Evolutionary conservation across 129 eudicot species (phyloP).

Genomic region (Logfia minima): DNA sequence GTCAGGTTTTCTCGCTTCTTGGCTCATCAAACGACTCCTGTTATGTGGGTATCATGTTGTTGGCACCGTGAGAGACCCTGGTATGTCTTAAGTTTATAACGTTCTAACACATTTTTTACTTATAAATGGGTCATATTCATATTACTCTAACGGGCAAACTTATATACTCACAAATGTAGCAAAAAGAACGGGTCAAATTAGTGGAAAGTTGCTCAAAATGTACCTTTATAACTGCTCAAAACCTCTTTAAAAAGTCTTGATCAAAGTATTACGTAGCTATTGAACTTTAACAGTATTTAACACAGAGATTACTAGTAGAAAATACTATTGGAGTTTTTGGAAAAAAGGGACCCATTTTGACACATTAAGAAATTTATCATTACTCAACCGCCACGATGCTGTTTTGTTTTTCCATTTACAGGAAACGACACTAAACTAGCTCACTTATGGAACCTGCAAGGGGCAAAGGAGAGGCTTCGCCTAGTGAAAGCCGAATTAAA

Average conservation of each 20-base stretch:
- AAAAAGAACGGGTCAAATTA: background rate
- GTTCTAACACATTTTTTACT: background rate
- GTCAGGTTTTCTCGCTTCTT: slow-evolving; percentile 82
- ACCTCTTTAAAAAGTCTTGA: no score
- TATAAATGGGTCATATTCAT: background rate
- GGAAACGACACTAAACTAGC: slow-evolving; percentile 64
- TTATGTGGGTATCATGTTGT: slow-evolving; percentile 69
- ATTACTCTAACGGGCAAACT: background rate
- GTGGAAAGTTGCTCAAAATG: background rate
- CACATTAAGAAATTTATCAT: background rate
- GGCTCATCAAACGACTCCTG: slow-evolving; percentile 87
- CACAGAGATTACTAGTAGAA: no score
- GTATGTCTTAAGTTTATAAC: slow-evolving; percentile 27
- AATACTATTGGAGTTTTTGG: background rate
- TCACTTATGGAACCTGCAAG: slow-evolving; percentile 80
- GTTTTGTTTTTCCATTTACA: slow-evolving; percentile 22
- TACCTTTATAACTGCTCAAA: background rate
- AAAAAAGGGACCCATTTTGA: background rate
- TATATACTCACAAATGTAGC: background rate
- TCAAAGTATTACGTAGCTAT: no score
- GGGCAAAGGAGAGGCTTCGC: slow-evolving; percentile 80
- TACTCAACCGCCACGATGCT: background rate
- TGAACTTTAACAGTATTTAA: background rate
- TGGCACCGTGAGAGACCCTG: slow-evolving; percentile 91
- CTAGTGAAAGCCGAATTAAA: slow-evolving; percentile 68